A percentile compares a stretch with the other conserved stretches of the same genome.
These are phyloP conservation scores for Chloropicon primus DNA, from an alignment of 139 green algal genomes.

Conservation along the genomic window DNA sequence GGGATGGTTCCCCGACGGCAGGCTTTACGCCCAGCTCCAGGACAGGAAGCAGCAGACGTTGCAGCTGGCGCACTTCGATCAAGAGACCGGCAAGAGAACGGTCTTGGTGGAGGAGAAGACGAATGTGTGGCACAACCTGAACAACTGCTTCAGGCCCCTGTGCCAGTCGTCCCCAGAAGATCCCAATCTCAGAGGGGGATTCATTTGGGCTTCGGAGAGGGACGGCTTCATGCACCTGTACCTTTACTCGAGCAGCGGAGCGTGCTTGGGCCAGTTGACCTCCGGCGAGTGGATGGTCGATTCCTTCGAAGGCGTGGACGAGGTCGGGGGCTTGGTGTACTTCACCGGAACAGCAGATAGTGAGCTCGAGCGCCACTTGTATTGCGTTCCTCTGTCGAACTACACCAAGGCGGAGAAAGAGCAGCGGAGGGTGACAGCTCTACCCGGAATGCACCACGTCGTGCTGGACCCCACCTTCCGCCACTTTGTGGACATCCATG, in stretches of 20 bases:
- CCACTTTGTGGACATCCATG: slow-evolving; percentile 23
- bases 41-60: slow-evolving; percentile 19
- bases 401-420: not conserved
- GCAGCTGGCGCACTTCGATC: not conserved
- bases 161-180: not conserved
- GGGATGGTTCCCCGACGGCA: slow-evolving; percentile 17
- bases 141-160: slow-evolving; percentile 28
- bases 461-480: slow-evolving; percentile 22
- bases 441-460: slow-evolving; percentile 20
- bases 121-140: slow-evolving; percentile 22
- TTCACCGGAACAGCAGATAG: slow-evolving; percentile 19
- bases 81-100: slow-evolving; percentile 1
- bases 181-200: slow-evolving; percentile 12
- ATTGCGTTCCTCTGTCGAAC: slow-evolving; percentile 6
- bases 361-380: slow-evolving; percentile 28
- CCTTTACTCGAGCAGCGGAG: slow-evolving; percentile 11
- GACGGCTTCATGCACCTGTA: slow-evolving; percentile 33
- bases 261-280: slow-evolving; percentile 13
- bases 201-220: slow-evolving; percentile 27
- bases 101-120: slow-evolving; percentile 17
- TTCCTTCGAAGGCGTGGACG: slow-evolving; percentile 22
- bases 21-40: slow-evolving; percentile 20
- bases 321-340: slow-evolving; percentile 20
- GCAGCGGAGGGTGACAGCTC: slow-evolving; percentile 10
- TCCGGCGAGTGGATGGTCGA: slow-evolving; percentile 29